A percentile compares a stretch with the other conserved stretches of the same genome.
These are phyloP conservation scores for Afroboletus lepidellus DNA, from an alignment of 1,284 basidiomycete species.

Conservation along the genomic window DNA sequence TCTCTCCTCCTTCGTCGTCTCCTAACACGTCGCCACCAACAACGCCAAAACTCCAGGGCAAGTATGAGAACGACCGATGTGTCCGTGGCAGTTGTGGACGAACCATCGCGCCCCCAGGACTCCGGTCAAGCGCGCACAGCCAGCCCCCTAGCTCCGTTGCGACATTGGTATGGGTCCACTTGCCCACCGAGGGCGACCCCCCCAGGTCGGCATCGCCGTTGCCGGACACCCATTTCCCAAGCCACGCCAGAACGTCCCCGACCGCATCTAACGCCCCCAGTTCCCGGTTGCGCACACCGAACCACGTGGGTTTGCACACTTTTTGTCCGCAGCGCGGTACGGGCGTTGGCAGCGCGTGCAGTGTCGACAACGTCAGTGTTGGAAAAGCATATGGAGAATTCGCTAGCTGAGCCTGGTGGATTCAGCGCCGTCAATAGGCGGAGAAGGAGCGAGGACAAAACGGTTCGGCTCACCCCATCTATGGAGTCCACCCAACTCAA, in stretches of 20 bases:
- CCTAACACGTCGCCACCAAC: slow-evolving; percentile 30
- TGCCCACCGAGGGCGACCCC: slow-evolving; percentile 34
- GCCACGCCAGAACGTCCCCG: slow-evolving; percentile 56
- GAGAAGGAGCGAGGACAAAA: neutral
- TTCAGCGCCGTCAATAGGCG: neutral
- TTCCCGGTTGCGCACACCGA: slow-evolving; percentile 54
- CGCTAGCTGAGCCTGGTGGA: slow-evolving; percentile 60
- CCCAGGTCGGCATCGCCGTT: slow-evolving; percentile 10
- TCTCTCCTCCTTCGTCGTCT: slow-evolving; percentile 28
- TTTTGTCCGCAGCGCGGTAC: slow-evolving; percentile 78
- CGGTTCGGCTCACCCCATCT: slow-evolving; percentile 57
- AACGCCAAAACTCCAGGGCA: slow-evolving; percentile 44
- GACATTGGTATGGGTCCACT: slow-evolving; percentile 54
- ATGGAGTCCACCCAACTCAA: slow-evolving; percentile 81
- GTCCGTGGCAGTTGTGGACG: slow-evolving; percentile 36
- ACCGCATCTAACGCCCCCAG: slow-evolving; percentile 59
- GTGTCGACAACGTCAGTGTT: slow-evolving; percentile 70
- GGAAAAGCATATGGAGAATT: slow-evolving; percentile 84
- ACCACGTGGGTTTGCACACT: slow-evolving; percentile 74
- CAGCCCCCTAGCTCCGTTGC: slow-evolving; percentile 62
- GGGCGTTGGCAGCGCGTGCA: slow-evolving; percentile 85
- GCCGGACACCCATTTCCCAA: slow-evolving; percentile 32
- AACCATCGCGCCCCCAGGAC: neutral
- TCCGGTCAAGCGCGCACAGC: slow-evolving; percentile 43
- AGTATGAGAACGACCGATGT: slow-evolving; percentile 54